Evolutionary conservation across 352 stramenopile genomes (phyloP), one percentile per base, ranked within the genome.

Genomic region (Peronospora tabacina): DNA sequence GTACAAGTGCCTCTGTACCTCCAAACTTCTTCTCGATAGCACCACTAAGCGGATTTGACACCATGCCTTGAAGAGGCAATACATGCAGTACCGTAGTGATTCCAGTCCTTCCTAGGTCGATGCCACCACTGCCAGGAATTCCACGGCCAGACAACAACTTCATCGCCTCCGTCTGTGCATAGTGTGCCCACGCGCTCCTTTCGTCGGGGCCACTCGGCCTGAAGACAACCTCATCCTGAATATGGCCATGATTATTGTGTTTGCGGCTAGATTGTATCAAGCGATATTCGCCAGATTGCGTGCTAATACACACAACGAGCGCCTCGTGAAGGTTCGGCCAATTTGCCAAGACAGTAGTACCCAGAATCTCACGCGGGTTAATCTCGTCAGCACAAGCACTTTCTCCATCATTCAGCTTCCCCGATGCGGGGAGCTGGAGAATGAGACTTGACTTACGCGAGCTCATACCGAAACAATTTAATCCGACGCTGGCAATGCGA

Each of bases 321-420:
- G 86, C 95, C 75, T 98, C 95, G 58, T 98, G 95, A 70, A 99
- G 85, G 66, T 98, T 97, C 2, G 96, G 96, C 89, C 95, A 99
- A 71, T 99, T 98, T 5, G 98, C 90, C 53, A 97, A 90, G 3
- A 98, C 74, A 0, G 67, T 87, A 26, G 66, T 74, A 0, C 78
- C 74, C 8, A 92, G 49, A 1, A 92, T 24, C 11, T 73, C 61
- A 10, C 77, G 53, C 2, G 71, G 55, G 13, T 67, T 59, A 6
- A 69, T 57, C 43, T 74, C 24, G 16, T 66, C 52, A 13, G 42
- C 52, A 64, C 46, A 38, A 41, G 37, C 33, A 1, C 60, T 68
- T 1, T 36, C 45, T 15, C 49, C 42, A 26, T 55, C 48, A 37
- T 55, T 67, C 32, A 62, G 13, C 3, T 54, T 55, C 0, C 45